These are phyloP conservation scores for Ceratobasidium sp. DNA, from an alignment of 1,284 basidiomycete genomes.

Conservation along the genomic window DNA sequence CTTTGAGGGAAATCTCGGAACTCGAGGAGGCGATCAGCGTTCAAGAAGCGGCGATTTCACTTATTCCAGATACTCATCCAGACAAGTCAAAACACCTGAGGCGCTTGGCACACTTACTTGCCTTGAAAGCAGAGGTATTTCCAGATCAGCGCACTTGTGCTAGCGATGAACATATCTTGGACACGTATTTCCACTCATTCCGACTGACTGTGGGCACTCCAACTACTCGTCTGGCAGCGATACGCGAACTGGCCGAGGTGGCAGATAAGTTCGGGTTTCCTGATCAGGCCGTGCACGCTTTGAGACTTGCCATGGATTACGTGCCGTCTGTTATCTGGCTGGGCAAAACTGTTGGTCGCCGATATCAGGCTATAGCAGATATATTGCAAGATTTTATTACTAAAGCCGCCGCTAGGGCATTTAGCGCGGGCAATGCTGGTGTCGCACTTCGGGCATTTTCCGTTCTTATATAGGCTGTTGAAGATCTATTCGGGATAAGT, in stretches of 20 bases:
- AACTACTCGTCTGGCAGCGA: background rate
- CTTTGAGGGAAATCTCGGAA: background rate
- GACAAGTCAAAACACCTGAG: background rate
- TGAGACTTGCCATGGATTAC: background rate
- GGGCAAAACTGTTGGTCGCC: background rate
- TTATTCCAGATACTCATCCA: background rate
- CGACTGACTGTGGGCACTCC: constrained; percentile 5
- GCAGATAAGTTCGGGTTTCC: background rate
- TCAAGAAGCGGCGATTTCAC: background rate
- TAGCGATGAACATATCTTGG: background rate
- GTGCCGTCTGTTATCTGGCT: constrained; percentile 27
- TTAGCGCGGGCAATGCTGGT: background rate
- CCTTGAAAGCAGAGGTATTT: background rate
- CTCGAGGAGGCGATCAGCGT: background rate
- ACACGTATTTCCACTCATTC: background rate
- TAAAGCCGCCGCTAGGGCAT: constrained; percentile 14
- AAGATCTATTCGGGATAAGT: too few species aligned
- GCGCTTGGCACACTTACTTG: background rate
- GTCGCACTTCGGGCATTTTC: constrained; percentile 53
- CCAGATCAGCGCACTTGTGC: background rate
- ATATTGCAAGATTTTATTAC: background rate
- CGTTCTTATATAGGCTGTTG: too few species aligned
- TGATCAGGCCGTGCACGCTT: background rate
- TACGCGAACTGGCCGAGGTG: background rate
- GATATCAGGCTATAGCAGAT: background rate